Evolutionary conservation across 2,329 filamentous ascomycete genomes (phyloP), one percentile per base, ranked within the genome.

Genomic region (Aureobasidium lini): DNA sequence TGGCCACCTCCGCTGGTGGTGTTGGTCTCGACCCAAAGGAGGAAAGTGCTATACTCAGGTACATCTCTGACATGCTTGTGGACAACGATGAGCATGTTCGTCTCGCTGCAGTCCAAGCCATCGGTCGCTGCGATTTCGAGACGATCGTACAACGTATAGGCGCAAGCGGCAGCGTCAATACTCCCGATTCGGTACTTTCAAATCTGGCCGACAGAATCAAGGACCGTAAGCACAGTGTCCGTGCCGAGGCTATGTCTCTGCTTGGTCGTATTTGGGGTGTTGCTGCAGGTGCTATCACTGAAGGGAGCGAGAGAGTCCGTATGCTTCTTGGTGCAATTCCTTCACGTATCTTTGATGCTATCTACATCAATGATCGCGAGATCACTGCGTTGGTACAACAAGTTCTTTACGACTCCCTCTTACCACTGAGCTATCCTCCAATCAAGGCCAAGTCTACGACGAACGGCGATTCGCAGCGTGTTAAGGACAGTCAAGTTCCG

Each of bases 241-340:
- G 93, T 60, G 85, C 89, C 40, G 90, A 93, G 66, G 92, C 90
- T 28, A 95, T 96, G 83, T 87, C 85, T 53, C 79, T 95, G 8
- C 77, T 97, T 1, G 89, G 84, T 10, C 89, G 86, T 62, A 85
- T 97, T 31, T 99, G 94, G 94, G 92, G 90, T n/a, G 92, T 95
- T 16, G 93, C 90, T 11, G 84, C 87, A 16, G 89, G 90, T 16
- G 92, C 96, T 67, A 88, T 99, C 66, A 85, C 89, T 28, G 84
- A 87, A 56, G 90, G 89, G 13, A 88, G 93, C 66, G 90, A 96
- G 65, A 78, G 81, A 16, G 87, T 95, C 18, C 82, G 81, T 11
- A 77, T 84, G 9, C 82, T 93, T n/a, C 77, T 99, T 11, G 87
- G 86, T 6, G 86, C 86, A 28, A 90, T 95, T 40, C 93, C 94